Evolutionary conservation across 495 filamentous ascomycete species (phyloP), one percentile per base, ranked within the genome.

Genomic region (Daldinia caldariorum): DNA sequence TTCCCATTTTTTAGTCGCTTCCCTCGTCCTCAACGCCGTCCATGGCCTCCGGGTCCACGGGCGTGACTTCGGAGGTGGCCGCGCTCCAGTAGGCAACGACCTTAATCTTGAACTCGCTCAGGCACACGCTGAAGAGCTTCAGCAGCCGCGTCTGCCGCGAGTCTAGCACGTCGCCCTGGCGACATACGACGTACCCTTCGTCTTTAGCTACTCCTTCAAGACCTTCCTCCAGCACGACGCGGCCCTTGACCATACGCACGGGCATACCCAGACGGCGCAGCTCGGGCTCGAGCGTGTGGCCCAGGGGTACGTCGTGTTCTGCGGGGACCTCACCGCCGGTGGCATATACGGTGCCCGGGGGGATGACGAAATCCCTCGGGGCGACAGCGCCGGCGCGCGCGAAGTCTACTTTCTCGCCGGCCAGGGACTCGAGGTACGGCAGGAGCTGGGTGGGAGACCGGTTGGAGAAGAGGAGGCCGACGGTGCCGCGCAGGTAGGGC

Each of bases 401-500:
- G 69, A 91, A 99, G 82, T 97, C 94, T 47, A 88, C 83, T 45
- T 75, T 71, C 20, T 59, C 63, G 43, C 89, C 88, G 0, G 84
- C 78, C 74, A 91, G 91, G 32, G 77, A 78, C 13, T 82, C 78
- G 78, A 98, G 92, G 81, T 93, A 92, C 35, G 84, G 70, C 22
- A 83, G 76, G 55, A 97, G 87, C 35, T 86, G 80, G 14, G 77
- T 71, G 4, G 91, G 88, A 18, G 83, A 74, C 61, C 91, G 91
- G 75, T 89, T 89, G 61, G 93, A 96, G 85, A 96, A 97, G 69
- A 99, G 85, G 12, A 99, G 87, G 51, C 95, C 95, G 67, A 97
- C 92, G 63, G 90, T 89, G 70, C 95, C 95, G 66, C 82, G 78
- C 9, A 99, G 85, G 82, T 91, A 86, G n/a, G 83, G 80, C 4